Base-by-base conservation (phyloP, 768 basidiomycete species). In the Lactarius tabidus region DNA sequence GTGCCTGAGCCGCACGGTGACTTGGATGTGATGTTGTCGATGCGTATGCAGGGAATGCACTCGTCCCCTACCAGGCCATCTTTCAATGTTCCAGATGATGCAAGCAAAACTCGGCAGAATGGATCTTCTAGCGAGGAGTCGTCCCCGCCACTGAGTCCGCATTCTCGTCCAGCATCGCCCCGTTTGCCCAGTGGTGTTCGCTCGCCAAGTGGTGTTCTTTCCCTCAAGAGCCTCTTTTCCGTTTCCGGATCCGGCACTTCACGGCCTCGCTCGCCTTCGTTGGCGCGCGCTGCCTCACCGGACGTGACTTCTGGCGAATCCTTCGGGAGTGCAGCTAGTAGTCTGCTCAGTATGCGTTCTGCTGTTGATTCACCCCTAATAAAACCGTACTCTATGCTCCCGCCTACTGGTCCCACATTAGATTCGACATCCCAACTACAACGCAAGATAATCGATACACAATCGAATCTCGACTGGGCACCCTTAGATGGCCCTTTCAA, bases 21-120 rank as follows among this genome's bases (percentile, higher is more conserved):
- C 71, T 84, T 92, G 78, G 90, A 92, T 72, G 90, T 91, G 55
- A 89, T 91, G 84, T 79, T 92, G 39, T 87, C 88, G 35, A 90
- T 92, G 80, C 86, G 86, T 56, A 79, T 84, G 36, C 88, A 90
- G 69, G 85, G 83, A n/a, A 75, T 85, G 60, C 77, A 80, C 67
- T 77, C 78, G 33, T 78, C 78, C n/a, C 68, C 71, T 9, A 55
- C 57, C 23, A 56, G 64, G 18, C 60, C 70, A 38, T 31, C 65
- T 18, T 70, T 69, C 69, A 64, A 48, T 17, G 9, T 39, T 14
- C 36, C 35, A 36, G 68, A 55, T 18, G 64, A 68, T 12, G 20
- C 63, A 18, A 56, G 7, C 36, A 60, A 63, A 38, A 29, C 62
- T 12, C 59, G 35, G 29, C 54, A 53, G 20, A 59, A 28, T 39